Base-by-base conservation (phyloP, 1,139 yeast genomes). In the Arxiozyma bovina region DNA sequence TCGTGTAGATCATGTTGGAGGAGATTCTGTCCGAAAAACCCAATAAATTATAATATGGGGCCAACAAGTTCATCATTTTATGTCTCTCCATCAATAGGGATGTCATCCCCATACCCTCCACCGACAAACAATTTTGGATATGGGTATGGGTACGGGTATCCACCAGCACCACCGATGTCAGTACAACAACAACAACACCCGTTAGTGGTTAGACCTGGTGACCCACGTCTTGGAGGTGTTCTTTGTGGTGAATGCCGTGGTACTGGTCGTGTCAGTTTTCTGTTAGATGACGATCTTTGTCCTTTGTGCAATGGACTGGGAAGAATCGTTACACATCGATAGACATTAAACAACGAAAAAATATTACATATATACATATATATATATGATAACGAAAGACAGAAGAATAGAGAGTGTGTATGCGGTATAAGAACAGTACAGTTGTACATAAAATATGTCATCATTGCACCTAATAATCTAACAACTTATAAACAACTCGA, bases 201-300 rank as follows among this genome's bases (percentile, higher is more conserved):
- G 1, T 20, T 79, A 12, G 72, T 80, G 40, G 86, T 87, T 1
- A 70, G 65, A 12, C 96, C 96, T 0, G 96, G 96, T 1, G 96
- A 89, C 61, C 95, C 96, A 0, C 69, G 91, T 25, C 72, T 88
- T 15, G 96, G 96, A 0, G 96, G 96, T 1, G 68, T 76, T 1
- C 63, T 85, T 6, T 90, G 97, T 71, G 91, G 91, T 0, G 71
- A 82, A 53, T 90, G 96, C 63, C 68, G 89, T 51, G 96, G 96
- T 1, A 59, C 78, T 0, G 96, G 96, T 0, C 61, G 77, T 56
- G 74, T 79, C 1, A 69, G 74, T 42, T 75, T 77, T 61, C 73
- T 83, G 44, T 64, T 83, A 18, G 87, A 82, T 65, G 76, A 77
- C 48, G 84, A 80, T 48, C 66, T 76, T 23, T 84, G 90, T 63